Base-by-base conservation (phyloP, 2,329 filamentous ascomycete species). In the Cladosporium sp. region DNA sequence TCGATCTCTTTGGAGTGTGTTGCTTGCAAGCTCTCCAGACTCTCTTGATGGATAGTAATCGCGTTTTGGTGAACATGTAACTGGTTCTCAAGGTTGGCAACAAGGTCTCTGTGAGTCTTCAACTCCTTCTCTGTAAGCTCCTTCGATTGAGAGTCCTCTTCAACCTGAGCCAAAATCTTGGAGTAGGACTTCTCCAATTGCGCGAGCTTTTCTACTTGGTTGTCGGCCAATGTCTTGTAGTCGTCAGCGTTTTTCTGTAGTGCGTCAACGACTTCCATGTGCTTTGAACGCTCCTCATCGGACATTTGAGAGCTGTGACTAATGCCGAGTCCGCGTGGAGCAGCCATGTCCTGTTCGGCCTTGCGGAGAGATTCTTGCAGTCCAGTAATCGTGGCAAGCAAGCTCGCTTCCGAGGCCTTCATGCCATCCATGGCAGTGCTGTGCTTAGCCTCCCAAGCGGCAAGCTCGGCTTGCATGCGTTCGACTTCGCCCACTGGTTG, bases 171-270 rank as follows among this genome's bases (percentile, higher is more conserved):
- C 72, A 88, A 86, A 59, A 90, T 86, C 28, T 84, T 83, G 34
- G 85, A 77, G 74, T 96, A 90, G 4, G 89, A 86, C 68, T 88
- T 80, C 77, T 97, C 92, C 16, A 97, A 83, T 69, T 91, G 86
- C 3, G 88, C 83, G 32, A 97, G 88, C 71, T 89, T 91, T 46
- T 84, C 76, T 14, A 88, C 82, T 71, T 93, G 91, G 69, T 82
- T 84, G 68, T 85, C 84, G 71, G 96, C 89, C 43, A 91, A 86
- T 3, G 84, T 80, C 79, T 91, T 93, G 79, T 96, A 93, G 74
- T 92, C 88, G 60, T 93, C 88, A 62, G 97, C 89, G 75, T 96
- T 89, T 66, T 80, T 84, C 68, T 91, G 90, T 49, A 97, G 79
- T 25, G 80, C 74, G 63, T 83, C 81, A 13, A 88, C 78, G 25